Conservation (phyloP, 495 filamentous ascomycete species). For the Annulohypoxylon maeteangense region DNA sequence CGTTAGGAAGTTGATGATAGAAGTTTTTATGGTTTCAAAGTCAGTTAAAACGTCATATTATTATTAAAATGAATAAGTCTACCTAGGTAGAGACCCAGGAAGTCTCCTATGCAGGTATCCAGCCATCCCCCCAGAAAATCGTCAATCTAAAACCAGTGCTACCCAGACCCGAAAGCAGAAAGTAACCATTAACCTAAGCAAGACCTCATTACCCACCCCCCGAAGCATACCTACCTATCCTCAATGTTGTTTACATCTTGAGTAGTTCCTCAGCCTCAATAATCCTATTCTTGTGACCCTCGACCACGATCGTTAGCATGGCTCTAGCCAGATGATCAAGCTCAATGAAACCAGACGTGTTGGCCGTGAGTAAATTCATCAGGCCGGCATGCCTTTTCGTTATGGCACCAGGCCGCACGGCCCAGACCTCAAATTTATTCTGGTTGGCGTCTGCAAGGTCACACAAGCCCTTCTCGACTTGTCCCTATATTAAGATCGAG, state of each 20-base stretch:
- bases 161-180: too few relatives aligned
- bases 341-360: constrained; percentile 40
- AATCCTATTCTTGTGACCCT: constrained; percentile 50
- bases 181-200: too few relatives aligned
- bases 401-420: constrained; percentile 49
- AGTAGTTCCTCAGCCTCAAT: constrained; percentile 47
- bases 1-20: too few relatives aligned
- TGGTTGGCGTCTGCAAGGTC: constrained; percentile 46
- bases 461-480: constrained; percentile 54
- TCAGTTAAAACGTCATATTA: too few relatives aligned
- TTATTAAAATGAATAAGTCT: too few relatives aligned
- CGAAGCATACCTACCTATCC: background rate
- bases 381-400: constrained; percentile 50
- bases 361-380: constrained; percentile 41
- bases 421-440: constrained; percentile 46
- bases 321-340: constrained; percentile 54
- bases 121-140: too few relatives aligned
- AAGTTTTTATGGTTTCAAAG: too few relatives aligned
- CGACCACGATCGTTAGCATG: constrained; percentile 53
- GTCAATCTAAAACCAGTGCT: too few relatives aligned
- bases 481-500: constrained; percentile 45
- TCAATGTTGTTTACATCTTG: constrained; percentile 35
- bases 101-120: too few relatives aligned
- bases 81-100: too few relatives aligned
- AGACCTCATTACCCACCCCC: too few relatives aligned